These are phyloP conservation scores for Plectranthus barbatus DNA, from an alignment of 257 asterid genomes.

Conservation along the genomic window DNA sequence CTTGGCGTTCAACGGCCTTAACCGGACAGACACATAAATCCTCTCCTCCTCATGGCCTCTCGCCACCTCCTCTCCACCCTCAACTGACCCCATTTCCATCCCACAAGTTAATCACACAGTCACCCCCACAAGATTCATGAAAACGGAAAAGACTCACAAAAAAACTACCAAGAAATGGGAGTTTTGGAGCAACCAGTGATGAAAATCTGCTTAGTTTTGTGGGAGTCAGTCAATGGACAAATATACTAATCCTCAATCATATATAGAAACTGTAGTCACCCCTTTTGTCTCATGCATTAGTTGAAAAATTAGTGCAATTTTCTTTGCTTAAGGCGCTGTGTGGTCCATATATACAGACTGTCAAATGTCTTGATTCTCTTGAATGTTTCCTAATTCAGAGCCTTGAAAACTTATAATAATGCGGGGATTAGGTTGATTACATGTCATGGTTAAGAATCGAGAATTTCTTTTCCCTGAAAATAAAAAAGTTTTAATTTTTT, in stretches of 20 bases:
- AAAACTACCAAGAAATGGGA: too few species aligned
- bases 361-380: conserved; percentile 61
- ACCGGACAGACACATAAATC: conserved; percentile 86
- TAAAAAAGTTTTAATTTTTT: neutral
- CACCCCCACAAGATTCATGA: conserved; percentile 5
- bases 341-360: conserved; percentile 92
- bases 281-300: conserved; percentile 57
- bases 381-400: conserved; percentile 34
- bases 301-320: conserved; percentile 16
- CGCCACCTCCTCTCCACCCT: conserved; percentile 29
- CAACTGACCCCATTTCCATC: conserved; percentile 33
- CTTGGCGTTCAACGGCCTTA: conserved; percentile 77
- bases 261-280: conserved; percentile 14
- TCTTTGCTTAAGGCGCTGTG: conserved; percentile 15
- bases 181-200: conserved; percentile 43
- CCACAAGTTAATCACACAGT: conserved; percentile 19
- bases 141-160: conserved; percentile 13
- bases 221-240: conserved; percentile 43
- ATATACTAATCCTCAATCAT: conserved; percentile 27
- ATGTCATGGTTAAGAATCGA: conserved; percentile 5
- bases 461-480: too few species aligned
- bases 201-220: conserved; percentile 30
- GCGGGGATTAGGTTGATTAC: conserved; percentile 33
- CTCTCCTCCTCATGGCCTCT: conserved; percentile 60
- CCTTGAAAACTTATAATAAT: conserved; percentile 21